phyloP scores from a whole-genome alignment of 2,329 filamentous ascomycete genomes.

The Scedosporium minutisporum region DNA sequence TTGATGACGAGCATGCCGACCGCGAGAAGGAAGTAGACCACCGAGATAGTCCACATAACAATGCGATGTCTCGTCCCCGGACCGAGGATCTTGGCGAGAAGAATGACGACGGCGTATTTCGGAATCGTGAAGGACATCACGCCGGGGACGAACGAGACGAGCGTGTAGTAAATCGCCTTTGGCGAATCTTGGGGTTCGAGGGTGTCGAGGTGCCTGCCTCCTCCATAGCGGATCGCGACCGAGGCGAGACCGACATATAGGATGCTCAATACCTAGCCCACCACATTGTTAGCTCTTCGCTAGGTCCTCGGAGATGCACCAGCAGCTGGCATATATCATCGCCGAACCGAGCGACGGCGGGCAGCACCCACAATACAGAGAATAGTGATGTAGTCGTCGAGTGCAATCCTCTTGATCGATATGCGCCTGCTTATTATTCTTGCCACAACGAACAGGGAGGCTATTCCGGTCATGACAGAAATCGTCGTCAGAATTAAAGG shows the following conservation, averaged over 20 bases:
- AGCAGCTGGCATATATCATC: conserved; percentile 1
- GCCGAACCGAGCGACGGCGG: too few species aligned
- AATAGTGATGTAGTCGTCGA: neutral
- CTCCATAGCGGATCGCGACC: conserved; percentile 25
- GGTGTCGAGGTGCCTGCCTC: conserved; percentile 25
- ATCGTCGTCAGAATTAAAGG: too few species aligned
- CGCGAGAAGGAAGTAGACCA: conserved; percentile 18
- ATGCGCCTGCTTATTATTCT: neutral
- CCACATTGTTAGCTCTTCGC: too few species aligned
- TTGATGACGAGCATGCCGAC: conserved; percentile 27
- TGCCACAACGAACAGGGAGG: neutral
- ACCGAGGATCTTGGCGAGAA: conserved; percentile 27
- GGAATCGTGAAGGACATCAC: conserved; percentile 29
- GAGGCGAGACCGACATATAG: conserved; percentile 15
- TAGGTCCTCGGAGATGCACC: too few species aligned
- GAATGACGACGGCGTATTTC: conserved; percentile 29
- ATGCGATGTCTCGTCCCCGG: conserved; percentile 21
- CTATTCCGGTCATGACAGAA: neutral
- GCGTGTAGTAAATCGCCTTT: conserved; percentile 23
- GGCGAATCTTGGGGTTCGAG: conserved; percentile 20
- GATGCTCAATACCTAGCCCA: too few species aligned
- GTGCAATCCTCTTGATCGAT: neutral
- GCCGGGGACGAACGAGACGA: conserved; percentile 26
- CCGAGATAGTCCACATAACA: conserved; percentile 25
- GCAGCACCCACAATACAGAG: neutral